Evolutionary conservation across 1,284 basidiomycete species (phyloP).

Genomic region (Fistulina hepatica): DNA sequence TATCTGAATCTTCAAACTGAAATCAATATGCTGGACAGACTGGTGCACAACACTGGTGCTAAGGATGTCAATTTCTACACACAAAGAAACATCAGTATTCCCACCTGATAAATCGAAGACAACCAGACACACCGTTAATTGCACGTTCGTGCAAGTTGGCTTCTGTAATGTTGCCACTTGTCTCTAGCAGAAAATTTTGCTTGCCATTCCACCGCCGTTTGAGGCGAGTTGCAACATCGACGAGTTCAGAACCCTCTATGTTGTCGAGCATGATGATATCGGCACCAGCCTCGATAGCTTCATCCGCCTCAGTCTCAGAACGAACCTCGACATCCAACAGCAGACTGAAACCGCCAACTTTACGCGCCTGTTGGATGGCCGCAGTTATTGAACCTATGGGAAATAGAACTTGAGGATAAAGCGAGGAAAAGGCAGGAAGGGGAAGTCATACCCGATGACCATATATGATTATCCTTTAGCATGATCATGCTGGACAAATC

Average conservation of each 20-base stretch:
- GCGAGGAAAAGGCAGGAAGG: neutral
- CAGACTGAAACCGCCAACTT: slow-evolving; percentile 87
- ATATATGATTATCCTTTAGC: slow-evolving; percentile 99
- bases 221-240: slow-evolving; percentile 55
- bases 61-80: slow-evolving; percentile 89
- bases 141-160: slow-evolving; percentile 65
- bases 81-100: slow-evolving; percentile 4
- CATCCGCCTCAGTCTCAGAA: slow-evolving; percentile 82
- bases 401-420: slow-evolving; percentile 6
- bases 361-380: slow-evolving; percentile 77
- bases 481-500: slow-evolving; percentile 99
- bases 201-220: slow-evolving; percentile 71
- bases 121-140: slow-evolving; percentile 49
- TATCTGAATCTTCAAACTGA: slow-evolving; percentile 85
- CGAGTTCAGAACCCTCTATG: slow-evolving; percentile 70
- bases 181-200: slow-evolving; percentile 81
- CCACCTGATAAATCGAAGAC: neutral
- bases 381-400: slow-evolving; percentile 75
- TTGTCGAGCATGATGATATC: slow-evolving; percentile 99
- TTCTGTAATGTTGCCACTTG: slow-evolving; percentile 89
- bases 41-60: slow-evolving; percentile 92
- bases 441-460: slow-evolving; percentile 70
- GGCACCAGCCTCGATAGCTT: slow-evolving; percentile 92
- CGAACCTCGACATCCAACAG: slow-evolving; percentile 93
- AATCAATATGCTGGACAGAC: slow-evolving; percentile 86